Evolutionary conservation across 2,329 filamentous ascomycete species (phyloP).

Genomic region (Cytospora mali): DNA sequence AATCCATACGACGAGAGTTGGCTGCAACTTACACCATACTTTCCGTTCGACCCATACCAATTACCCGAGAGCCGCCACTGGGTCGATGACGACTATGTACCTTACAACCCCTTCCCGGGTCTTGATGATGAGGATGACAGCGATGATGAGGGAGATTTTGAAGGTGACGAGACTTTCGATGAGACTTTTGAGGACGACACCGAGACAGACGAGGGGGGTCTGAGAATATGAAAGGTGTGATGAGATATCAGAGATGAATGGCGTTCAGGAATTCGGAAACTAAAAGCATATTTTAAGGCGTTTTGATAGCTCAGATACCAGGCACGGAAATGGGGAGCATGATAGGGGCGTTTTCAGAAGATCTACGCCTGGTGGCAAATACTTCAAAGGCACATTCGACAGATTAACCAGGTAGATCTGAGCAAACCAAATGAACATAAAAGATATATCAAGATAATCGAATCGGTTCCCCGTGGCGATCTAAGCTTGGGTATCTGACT

Average conservation of each 20-base stretch:
- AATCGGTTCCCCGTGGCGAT: not conserved
- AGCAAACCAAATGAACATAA: not conserved
- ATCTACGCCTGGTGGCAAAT: constrained; percentile 6
- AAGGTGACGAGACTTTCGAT: constrained; percentile 41
- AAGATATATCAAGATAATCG: not conserved
- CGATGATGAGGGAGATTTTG: constrained; percentile 52
- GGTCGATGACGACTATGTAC: constrained; percentile 82
- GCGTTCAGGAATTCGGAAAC: not conserved
- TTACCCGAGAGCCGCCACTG: constrained; percentile 84
- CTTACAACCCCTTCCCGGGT: constrained; percentile 76
- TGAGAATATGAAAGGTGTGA: not conserved
- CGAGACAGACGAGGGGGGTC: constrained; percentile 34
- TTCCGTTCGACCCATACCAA: constrained; percentile 96
- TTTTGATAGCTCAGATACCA: constrained; percentile 27
- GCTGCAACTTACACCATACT: constrained; percentile 89
- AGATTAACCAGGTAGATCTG: not conserved
- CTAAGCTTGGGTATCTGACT: not conserved
- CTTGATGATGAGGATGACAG: constrained; percentile 60
- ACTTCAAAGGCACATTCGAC: constrained; percentile 7
- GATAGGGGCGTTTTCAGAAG: constrained; percentile 18
- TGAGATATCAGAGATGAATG: not conserved
- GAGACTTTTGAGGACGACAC: constrained; percentile 37
- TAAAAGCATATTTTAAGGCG: constrained; percentile 25
- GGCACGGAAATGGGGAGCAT: constrained; percentile 18
- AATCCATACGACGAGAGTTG: constrained; percentile 70